Evolutionary conservation across 495 filamentous ascomycete genomes (phyloP), one percentile per base, ranked within the genome.

Genomic region (Aspergillus wentii): DNA sequence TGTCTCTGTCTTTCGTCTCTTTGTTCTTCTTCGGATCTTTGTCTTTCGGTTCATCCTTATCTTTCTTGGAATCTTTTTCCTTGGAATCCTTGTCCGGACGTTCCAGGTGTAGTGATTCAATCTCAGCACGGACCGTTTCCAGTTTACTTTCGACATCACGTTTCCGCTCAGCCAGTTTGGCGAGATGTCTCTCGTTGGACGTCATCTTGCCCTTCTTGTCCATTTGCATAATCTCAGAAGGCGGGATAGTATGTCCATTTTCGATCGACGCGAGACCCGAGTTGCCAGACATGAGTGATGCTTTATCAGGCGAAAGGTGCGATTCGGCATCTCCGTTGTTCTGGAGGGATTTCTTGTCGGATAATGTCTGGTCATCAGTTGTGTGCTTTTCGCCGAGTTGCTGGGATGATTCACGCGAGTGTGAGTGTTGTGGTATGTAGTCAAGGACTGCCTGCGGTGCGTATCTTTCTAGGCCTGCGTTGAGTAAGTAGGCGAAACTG

Each of bases 71-170:
- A n/a, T 9, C 26, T n/a, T 13, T n/a, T n/a, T 9, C 26, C 5
- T 11, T 11, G 11, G 22, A 5, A 25, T 5, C 22, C 5, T 5
- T 5, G 6, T 5, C 22, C 5, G 22, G 22, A 5, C 5, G 5
- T 4, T 29, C 26, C 26, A 29, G 14, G 5, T 60, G 49, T 4
- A 65, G 46, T 42, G 68, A 41, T 52, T 67, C 49, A 51, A 66
- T 54, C 54, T 73, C 48, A 35, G 55, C 17, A 28, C 67, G 63
- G 30, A 71, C 52, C 30, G 64, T 56, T 9, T 75, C 60, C 0
- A 94, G 63, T 48, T 88, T 86, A 26, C 80, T 76, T 15, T 88
- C 77, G 2, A 86, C 67, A 39, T 83, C 80, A 26, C 71, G 71
- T 42, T 83, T 83, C 40, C 81, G 78, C 5, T 81, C 69, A 9